Evolutionary conservation across 73 alveolate genomes (phyloP).

Genomic region (Tetrahymena malaccensis): DNA sequence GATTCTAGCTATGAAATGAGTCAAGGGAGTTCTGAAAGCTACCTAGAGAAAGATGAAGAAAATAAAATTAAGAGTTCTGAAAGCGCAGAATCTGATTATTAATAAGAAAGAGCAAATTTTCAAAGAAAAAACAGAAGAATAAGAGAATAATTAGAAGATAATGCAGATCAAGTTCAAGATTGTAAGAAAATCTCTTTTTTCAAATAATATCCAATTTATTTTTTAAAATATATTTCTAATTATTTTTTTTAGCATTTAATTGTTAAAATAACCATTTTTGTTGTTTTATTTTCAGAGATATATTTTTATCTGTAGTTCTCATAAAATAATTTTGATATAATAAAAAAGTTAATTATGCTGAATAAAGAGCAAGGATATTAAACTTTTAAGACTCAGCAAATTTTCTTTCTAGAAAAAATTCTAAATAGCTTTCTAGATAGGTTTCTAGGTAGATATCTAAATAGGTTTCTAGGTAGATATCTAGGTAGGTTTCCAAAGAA

Average conservation of each 20-base stretch:
- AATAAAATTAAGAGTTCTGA: neutral
- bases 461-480: neutral
- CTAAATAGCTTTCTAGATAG: neutral
- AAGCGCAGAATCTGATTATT: neutral
- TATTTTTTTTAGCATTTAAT: no score
- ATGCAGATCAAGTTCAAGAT: neutral
- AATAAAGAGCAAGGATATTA: neutral
- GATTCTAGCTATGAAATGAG: neutral
- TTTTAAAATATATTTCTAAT: neutral
- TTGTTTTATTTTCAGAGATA: no score
- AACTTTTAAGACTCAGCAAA: neutral
- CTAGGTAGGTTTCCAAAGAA: neutral
- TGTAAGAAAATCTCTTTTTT: neutral
- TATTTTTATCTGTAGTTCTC: no score
- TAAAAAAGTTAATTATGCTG: neutral
- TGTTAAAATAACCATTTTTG: no score
- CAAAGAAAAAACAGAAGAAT: neutral
- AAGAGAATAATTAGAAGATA: neutral
- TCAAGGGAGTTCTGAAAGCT: neutral
- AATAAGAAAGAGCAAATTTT: neutral
- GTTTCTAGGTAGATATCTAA: neutral
- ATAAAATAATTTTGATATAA: no score
- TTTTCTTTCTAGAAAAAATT: neutral
- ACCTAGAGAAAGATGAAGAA: neutral
- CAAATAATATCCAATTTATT: no score